Conservation (phyloP, 129 eudicot genomes). For the Flaveria sonorensis region DNA sequence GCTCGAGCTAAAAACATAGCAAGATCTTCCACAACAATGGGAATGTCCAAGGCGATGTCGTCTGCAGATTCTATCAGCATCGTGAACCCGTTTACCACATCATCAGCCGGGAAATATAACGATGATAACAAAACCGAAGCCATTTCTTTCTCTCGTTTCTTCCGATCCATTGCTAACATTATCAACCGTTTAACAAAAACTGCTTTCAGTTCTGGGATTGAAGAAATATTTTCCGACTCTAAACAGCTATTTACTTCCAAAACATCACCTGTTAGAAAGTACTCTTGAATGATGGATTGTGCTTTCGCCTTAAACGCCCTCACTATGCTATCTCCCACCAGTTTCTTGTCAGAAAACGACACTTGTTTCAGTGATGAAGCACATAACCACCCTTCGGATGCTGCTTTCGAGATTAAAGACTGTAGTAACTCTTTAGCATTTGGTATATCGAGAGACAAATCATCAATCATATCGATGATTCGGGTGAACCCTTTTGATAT, state of each 20-base stretch:
- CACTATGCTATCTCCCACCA: conserved; percentile 51
- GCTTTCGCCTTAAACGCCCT: conserved; percentile 72
- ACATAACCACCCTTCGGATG: conserved; percentile 91
- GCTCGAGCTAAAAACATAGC: conserved; percentile 91
- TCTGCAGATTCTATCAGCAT: conserved; percentile 86
- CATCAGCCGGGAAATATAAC: conserved; percentile 74
- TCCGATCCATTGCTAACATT: conserved; percentile 84
- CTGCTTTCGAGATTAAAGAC: conserved; percentile 76
- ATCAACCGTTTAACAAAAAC: conserved; percentile 73
- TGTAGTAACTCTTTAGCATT: conserved; percentile 69
- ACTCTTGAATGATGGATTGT: conserved; percentile 73
- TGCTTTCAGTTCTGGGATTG: conserved; percentile 61
- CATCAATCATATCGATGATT: conserved; percentile 73
- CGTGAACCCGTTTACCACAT: conserved; percentile 73
- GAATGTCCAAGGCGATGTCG: conserved; percentile 83
- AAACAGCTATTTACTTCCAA: conserved; percentile 65
- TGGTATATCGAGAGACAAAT: conserved; percentile 89
- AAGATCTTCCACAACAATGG: conserved; percentile 77
- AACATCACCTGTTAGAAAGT: conserved; percentile 75
- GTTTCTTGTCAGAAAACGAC: conserved; percentile 40
- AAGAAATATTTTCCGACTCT: conserved; percentile 55
- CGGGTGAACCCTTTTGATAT: conserved; percentile 77
- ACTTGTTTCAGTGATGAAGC: conserved; percentile 73
- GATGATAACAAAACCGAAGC: conserved; percentile 84
- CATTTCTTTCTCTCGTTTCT: conserved; percentile 95